Evolutionary conservation across 2,329 filamentous ascomycete species (phyloP).

Genomic region (Fusarium pseudoanthophilum): DNA sequence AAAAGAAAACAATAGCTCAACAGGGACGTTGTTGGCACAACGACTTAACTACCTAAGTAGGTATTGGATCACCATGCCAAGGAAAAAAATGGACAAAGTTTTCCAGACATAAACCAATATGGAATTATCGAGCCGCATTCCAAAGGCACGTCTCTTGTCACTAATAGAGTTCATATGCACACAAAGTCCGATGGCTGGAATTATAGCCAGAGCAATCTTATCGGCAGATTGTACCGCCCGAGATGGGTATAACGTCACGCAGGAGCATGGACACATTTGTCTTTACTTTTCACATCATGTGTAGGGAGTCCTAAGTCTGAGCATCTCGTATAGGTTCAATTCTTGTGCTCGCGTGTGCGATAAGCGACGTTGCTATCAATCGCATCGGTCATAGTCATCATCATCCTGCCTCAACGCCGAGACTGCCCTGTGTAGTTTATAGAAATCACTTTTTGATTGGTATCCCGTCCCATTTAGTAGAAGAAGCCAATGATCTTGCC

Average conservation of each 20-base stretch:
- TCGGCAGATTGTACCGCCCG: background rate
- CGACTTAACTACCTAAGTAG: slow-evolving; percentile 4
- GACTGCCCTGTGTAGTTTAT: slow-evolving; percentile 46
- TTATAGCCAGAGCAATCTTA: background rate
- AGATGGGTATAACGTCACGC: background rate
- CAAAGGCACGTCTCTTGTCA: background rate
- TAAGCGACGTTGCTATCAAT: slow-evolving; percentile 46
- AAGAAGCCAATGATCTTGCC: slow-evolving; percentile 99
- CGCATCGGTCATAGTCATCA: slow-evolving; percentile 53
- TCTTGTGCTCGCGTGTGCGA: slow-evolving; percentile 50
- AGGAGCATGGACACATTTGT: background rate
- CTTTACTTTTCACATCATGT: slow-evolving; percentile 7
- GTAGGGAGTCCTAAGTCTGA: slow-evolving; percentile 28
- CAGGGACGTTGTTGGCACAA: slow-evolving; percentile 28
- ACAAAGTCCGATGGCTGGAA: background rate
- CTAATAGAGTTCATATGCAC: background rate
- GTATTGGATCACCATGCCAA: background rate
- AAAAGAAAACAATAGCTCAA: slow-evolving; percentile 27
- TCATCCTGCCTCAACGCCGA: slow-evolving; percentile 52
- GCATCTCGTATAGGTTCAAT: slow-evolving; percentile 50
- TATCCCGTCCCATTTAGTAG: slow-evolving; percentile 72
- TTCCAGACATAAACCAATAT: background rate
- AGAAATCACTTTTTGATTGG: slow-evolving; percentile 45
- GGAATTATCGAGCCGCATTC: background rate
- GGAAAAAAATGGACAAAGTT: background rate